These are phyloP conservation scores for Penicillium sp. DNA, from an alignment of 2,329 filamentous ascomycete species.

Conservation along the genomic window DNA sequence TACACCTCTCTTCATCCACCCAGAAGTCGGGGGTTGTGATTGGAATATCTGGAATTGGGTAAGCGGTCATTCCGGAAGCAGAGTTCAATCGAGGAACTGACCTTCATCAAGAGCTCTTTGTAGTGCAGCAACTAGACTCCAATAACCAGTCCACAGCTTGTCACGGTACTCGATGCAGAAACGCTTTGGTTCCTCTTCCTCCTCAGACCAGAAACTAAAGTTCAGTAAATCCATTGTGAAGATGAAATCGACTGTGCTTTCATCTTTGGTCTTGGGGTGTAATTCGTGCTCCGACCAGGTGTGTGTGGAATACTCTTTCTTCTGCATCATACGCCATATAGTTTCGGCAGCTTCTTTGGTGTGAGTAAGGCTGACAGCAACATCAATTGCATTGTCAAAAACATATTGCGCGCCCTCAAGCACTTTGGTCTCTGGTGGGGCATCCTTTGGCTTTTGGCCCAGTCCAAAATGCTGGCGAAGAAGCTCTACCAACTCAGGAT, in stretches of 20 bases:
- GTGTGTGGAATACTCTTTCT: slow-evolving; percentile 76
- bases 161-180: slow-evolving; percentile 81
- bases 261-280: slow-evolving; percentile 79
- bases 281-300: slow-evolving; percentile 87
- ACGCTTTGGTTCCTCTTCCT: slow-evolving; percentile 60
- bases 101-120: slow-evolving; percentile 87
- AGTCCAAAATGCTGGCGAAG: slow-evolving; percentile 74
- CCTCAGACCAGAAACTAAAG: slow-evolving; percentile 92
- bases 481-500: slow-evolving; percentile 81
- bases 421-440: slow-evolving; percentile 72
- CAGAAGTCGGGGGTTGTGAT: slow-evolving; percentile 89
- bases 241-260: slow-evolving; percentile 81
- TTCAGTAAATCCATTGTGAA: slow-evolving; percentile 97
- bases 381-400: slow-evolving; percentile 89
- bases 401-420: slow-evolving; percentile 80
- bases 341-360: slow-evolving; percentile 77
- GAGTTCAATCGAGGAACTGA: slow-evolving; percentile 33
- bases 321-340: slow-evolving; percentile 79
- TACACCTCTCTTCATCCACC: slow-evolving; percentile 72
- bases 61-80: background rate
- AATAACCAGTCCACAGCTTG: slow-evolving; percentile 88
- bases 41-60: slow-evolving; percentile 61
- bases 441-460: slow-evolving; percentile 53
- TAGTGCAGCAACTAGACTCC: slow-evolving; percentile 83
- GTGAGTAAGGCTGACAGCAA: slow-evolving; percentile 78